Evolutionary conservation across 768 basidiomycete species (phyloP), one percentile per base, ranked within the genome.

Genomic region (Hygrophorus russula): DNA sequence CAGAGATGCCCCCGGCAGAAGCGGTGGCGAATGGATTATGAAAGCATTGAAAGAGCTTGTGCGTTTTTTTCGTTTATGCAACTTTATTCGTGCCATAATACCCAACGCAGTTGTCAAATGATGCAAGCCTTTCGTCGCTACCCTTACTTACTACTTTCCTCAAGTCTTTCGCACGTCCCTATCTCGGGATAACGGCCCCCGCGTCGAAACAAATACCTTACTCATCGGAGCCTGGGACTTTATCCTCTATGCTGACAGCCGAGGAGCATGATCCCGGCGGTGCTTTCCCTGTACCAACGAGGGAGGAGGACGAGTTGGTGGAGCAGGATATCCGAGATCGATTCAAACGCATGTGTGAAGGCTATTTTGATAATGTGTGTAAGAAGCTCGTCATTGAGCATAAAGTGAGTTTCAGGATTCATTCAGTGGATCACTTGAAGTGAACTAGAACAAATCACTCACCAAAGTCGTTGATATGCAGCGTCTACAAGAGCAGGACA

Each of bases 401-500:
- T 56, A 84, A 86, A 56, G 91, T 91, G 52, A 48, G 70, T 60
- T 33, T n/a, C 24, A 18, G 33, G 14, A 19, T 36, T 19, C 13
- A 11, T 29, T 35, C 5, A 6, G 11, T n/a, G 27, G 36, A 1
- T 36, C 20, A 17, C 18, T 20, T 19, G 29, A 39, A 11, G 41
- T 7, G 24, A 3, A 24, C 4, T 35, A 19, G 10, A 39, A 41
- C 8, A 38, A 5, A 35, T 32, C 24, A 24, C 4, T 24, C 38
- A 32, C 42, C 15, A 37, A 35, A 33, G 28, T 13, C 36, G 30
- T 46, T 8, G 5, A 29, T 47, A 44, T 41, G 20, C 55, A 98
- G 94, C 81, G 84, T 38, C 70, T 99, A 36, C 91, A 97, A 80
- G 91, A 96, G 51, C 93, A 96, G 64, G 96, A 98, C 60, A 82